Base-by-base conservation (phyloP, 805 yeast species). In the Starmera quercuum region DNA sequence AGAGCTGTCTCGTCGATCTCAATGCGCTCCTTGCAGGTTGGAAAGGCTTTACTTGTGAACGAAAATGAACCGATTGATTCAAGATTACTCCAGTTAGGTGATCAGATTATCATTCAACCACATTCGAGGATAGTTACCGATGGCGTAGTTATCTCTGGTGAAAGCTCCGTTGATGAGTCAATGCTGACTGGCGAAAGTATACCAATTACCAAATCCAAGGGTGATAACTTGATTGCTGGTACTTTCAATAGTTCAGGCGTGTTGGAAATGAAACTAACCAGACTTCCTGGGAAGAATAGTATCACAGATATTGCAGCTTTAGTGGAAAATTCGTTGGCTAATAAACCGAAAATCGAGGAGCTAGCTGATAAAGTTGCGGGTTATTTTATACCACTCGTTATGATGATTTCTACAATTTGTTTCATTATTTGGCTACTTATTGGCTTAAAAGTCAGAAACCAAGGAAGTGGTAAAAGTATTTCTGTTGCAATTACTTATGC, bases 271-370 rank as follows among this genome's bases (percentile, higher is more conserved):
- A 63, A 57, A 41, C 82, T 83, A 2, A 64, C 72, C n/a, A 60
- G 58, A 15, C 63, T 83, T 5, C 90, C 90, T 14, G 73, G 75
- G 37, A 71, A 73, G 38, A 81, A 90, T 5, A 82, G 76, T 46
- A 68, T 83, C 27, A 76, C 82, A 38, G 83, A 81, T 49, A 81
- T 83, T 40, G 83, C 83, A 26, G 64, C 66, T 35, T 63, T 83
- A 32, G 90, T 83, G 14, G 77, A 73, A 51, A 83, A 82, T 34
- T 87, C 94, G 0, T 90, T 83, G 53, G 66, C 78, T 12, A 61
- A 73, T 20, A 73, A 74, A 40, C 85, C 88, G 2, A 88, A 88
- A 1, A 75, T 82, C 17, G 92, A 83, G 54, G 62, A 83, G 31
- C 75, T 60, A 46, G 84, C 86, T 4, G 92, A 83, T 52, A 61